Conservation (phyloP, 495 filamentous ascomycete species). For the Cercophora newfieldiana region DNA sequence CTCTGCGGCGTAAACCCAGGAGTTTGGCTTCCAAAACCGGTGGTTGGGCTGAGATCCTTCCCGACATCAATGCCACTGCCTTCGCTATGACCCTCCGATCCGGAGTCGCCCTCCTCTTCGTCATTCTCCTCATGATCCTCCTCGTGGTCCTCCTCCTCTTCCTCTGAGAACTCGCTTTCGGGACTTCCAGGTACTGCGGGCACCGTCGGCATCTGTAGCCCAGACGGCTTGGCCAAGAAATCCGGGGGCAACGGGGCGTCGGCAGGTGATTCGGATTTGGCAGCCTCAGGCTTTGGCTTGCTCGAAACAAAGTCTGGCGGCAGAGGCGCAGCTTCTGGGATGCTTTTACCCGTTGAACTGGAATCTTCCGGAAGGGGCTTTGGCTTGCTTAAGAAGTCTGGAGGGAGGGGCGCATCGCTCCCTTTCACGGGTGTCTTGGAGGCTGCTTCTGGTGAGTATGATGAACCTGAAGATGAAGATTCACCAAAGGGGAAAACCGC, state of each 20-base stretch:
- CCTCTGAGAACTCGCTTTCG: conserved; percentile 25
- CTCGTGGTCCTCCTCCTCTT: conserved; percentile 35
- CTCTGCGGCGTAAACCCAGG: conserved; percentile 63
- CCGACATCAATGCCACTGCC: conserved; percentile 65
- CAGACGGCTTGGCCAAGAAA: conserved; percentile 28
- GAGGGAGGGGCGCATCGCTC: conserved; percentile 26
- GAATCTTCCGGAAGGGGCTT: neutral
- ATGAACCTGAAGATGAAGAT: conserved; percentile 61
- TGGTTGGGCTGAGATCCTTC: conserved; percentile 64
- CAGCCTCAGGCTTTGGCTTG: conserved; percentile 8
- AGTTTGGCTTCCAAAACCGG: conserved; percentile 47
- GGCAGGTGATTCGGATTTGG: neutral
- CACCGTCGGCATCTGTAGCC: conserved; percentile 11
- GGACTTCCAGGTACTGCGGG: conserved; percentile 31
- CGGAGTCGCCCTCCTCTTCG: conserved; percentile 38
- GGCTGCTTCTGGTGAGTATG: conserved; percentile 40
- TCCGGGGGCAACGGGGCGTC: conserved; percentile 29
- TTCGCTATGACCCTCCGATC: conserved; percentile 51
- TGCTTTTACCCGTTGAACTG: neutral
- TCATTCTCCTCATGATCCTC: conserved; percentile 34
- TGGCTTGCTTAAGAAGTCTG: conserved; percentile 30
- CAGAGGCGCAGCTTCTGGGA: conserved; percentile 21
- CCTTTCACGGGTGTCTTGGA: conserved; percentile 29
- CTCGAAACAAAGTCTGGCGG: conserved; percentile 26
- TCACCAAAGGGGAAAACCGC: conserved; percentile 63